A percentile compares a stretch with the other conserved stretches of the same genome.
phyloP scores from a whole-genome alignment of 148 eudicot genomes.

The Silene latifolia region DNA sequence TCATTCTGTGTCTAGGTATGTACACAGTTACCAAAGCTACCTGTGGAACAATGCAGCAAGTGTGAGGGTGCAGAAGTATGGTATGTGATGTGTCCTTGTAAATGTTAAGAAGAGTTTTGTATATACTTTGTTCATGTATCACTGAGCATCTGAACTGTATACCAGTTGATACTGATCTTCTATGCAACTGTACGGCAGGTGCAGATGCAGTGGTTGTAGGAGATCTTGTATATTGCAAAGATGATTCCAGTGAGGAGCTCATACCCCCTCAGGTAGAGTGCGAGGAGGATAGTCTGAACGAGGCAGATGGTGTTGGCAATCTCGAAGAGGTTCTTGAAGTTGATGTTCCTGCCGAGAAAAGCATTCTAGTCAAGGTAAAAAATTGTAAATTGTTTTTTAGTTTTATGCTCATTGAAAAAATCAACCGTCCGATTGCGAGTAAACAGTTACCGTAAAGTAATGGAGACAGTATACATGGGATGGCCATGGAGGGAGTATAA shows the following conservation, averaged over 20 bases:
- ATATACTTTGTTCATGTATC: not conserved
- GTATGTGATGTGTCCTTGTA: constrained; percentile 33
- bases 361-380: constrained; percentile 62
- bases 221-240: constrained; percentile 81
- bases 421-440: not conserved
- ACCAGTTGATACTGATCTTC: not conserved
- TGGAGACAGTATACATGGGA: not conserved
- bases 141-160: not conserved
- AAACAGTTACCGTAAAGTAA: not conserved
- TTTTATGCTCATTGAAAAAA: not conserved
- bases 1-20: constrained; percentile 60
- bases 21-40: constrained; percentile 96
- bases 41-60: constrained; percentile 97
- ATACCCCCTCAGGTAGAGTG: constrained; percentile 27
- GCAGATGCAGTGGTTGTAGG: constrained; percentile 67
- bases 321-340: constrained; percentile 53
- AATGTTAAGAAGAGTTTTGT: not conserved
- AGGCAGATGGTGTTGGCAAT: constrained; percentile 37
- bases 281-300: constrained; percentile 41
- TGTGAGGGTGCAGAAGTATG: constrained; percentile 74
- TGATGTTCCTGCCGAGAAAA: constrained; percentile 48
- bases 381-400: not conserved
- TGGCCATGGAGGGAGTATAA: not conserved
- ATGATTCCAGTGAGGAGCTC: constrained; percentile 38
- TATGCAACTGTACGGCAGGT: constrained; percentile 44